Percentiles rank a stretch among this genome's conserved stretches.
phyloP scores from a whole-genome alignment of 2,329 filamentous ascomycete species.

The Emericellopsis cladophorae region DNA sequence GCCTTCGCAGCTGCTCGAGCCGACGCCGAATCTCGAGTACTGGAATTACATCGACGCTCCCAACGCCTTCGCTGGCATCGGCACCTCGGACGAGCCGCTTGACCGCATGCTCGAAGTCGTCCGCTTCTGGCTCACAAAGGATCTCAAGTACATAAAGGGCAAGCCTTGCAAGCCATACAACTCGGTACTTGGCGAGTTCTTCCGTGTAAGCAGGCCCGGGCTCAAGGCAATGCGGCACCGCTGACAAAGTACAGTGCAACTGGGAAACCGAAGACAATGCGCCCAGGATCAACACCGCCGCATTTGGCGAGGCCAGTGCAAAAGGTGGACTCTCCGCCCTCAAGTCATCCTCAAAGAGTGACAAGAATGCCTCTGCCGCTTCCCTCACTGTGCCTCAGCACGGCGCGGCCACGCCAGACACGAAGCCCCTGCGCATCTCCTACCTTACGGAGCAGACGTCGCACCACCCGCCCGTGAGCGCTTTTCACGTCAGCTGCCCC shows the following conservation, averaged over 20 bases:
- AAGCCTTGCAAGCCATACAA: slow-evolving; percentile 99
- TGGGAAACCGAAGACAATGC: slow-evolving; percentile 83
- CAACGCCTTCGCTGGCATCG: slow-evolving; percentile 72
- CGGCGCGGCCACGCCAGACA: slow-evolving; percentile 23
- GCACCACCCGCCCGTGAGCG: slow-evolving; percentile 93
- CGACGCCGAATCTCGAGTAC: slow-evolving; percentile 94
- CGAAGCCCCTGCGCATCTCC: slow-evolving; percentile 61
- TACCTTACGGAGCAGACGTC: slow-evolving; percentile 97
- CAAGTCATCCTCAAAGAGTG: slow-evolving; percentile 29
- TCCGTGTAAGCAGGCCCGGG: slow-evolving; percentile 51
- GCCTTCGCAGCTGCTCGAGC: slow-evolving; percentile 88
- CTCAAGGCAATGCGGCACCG: not conserved
- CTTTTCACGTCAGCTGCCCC: slow-evolving; percentile 86
- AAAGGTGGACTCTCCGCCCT: slow-evolving; percentile 31
- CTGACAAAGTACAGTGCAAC: slow-evolving; percentile 52
- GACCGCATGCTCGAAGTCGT: slow-evolving; percentile 92
- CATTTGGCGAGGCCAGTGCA: slow-evolving; percentile 14
- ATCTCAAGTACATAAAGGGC: slow-evolving; percentile 96
- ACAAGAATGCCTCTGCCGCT: slow-evolving; percentile 33
- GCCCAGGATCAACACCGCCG: slow-evolving; percentile 46
- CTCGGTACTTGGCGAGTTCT: slow-evolving; percentile 93
- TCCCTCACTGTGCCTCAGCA: slow-evolving; percentile 39
- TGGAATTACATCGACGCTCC: slow-evolving; percentile 97
- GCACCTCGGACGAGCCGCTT: slow-evolving; percentile 80
- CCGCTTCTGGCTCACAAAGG: slow-evolving; percentile 98